A percentile compares a stretch with the other conserved stretches of the same genome.
These are phyloP conservation scores for Tricholoma saponaceum DNA, from an alignment of 768 basidiomycete genomes.

Conservation along the genomic window DNA sequence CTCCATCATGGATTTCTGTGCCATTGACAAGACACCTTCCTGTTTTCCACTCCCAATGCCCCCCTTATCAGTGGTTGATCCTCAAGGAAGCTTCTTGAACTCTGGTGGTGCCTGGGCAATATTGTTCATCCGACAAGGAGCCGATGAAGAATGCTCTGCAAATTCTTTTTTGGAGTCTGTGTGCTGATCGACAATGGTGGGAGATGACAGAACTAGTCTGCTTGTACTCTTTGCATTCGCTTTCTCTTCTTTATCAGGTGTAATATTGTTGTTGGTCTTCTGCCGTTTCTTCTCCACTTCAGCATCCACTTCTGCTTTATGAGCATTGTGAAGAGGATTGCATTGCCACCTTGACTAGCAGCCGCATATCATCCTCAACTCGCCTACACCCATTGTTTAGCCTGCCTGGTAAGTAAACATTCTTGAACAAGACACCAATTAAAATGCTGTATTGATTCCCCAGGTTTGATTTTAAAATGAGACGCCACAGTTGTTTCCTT, in stretches of 20 bases:
- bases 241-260: slow-evolving; percentile 12
- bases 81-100: slow-evolving; percentile 28
- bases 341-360: slow-evolving; percentile 57
- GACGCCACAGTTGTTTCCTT: slow-evolving; percentile 18
- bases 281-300: slow-evolving; percentile 19
- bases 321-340: slow-evolving; percentile 49
- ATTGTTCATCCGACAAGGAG: slow-evolving; percentile 45
- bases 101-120: slow-evolving; percentile 24
- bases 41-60: slow-evolving; percentile 23
- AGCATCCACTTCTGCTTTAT: slow-evolving; percentile 33
- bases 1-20: slow-evolving; percentile 75
- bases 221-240: slow-evolving; percentile 5
- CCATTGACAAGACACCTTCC: slow-evolving; percentile 61
- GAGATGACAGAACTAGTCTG: not conserved
- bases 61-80: slow-evolving; percentile 23
- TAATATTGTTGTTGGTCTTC: slow-evolving; percentile 13
- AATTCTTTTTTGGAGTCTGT: slow-evolving; percentile 44
- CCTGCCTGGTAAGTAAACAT: not conserved
- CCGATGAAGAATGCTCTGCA: slow-evolving; percentile 42
- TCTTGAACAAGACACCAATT: slow-evolving; percentile 47
- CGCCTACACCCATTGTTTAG: slow-evolving; percentile 39
- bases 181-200: slow-evolving; percentile 17
- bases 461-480: slow-evolving; percentile 48
- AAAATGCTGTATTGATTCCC: slow-evolving; percentile 74
- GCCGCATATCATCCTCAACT: slow-evolving; percentile 70